Conservation (phyloP, 805 yeast species). For the Myxozyma udenii region DNA sequence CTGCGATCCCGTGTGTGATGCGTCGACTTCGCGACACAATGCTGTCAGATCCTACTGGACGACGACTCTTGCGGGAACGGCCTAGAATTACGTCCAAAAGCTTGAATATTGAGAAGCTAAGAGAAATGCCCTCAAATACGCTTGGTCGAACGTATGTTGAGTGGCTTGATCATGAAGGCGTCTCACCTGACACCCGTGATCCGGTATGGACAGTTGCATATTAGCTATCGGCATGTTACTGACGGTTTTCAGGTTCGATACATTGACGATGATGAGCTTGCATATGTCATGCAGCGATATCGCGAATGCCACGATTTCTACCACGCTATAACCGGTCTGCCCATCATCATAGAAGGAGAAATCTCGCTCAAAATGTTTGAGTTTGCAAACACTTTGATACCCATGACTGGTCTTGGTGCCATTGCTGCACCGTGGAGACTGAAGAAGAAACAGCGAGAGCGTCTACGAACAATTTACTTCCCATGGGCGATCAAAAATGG, state of each 20-base stretch:
- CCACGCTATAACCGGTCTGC: constrained; percentile 86
- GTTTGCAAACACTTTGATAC: constrained; percentile 85
- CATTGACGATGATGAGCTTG: constrained; percentile 85
- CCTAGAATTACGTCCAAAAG: constrained; percentile 79
- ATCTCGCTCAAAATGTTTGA: constrained; percentile 81
- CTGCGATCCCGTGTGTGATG: constrained; percentile 71
- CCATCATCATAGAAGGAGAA: constrained; percentile 94
- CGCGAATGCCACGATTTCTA: constrained; percentile 97
- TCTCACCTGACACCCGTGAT: constrained; percentile 88
- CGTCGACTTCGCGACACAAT: constrained; percentile 61
- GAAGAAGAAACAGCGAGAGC: constrained; percentile 56
- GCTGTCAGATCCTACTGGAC: constrained; percentile 72
- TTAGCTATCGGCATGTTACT: background rate
- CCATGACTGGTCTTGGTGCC: constrained; percentile 93
- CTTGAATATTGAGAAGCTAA: constrained; percentile 59
- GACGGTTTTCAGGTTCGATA: constrained; percentile 47
- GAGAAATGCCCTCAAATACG: constrained; percentile 59
- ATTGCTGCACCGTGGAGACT: constrained; percentile 82
- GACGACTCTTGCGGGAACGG: constrained; percentile 70
- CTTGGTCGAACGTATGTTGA: constrained; percentile 74
- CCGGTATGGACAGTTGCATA: constrained; percentile 45
- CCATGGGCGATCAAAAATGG: constrained; percentile 88
- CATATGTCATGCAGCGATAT: constrained; percentile 88
- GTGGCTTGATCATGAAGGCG: constrained; percentile 85
- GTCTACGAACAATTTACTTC: constrained; percentile 66